Conservation (phyloP, 192 early-diverging fungal genomes). For the Haplosporangium gracile region DNA sequence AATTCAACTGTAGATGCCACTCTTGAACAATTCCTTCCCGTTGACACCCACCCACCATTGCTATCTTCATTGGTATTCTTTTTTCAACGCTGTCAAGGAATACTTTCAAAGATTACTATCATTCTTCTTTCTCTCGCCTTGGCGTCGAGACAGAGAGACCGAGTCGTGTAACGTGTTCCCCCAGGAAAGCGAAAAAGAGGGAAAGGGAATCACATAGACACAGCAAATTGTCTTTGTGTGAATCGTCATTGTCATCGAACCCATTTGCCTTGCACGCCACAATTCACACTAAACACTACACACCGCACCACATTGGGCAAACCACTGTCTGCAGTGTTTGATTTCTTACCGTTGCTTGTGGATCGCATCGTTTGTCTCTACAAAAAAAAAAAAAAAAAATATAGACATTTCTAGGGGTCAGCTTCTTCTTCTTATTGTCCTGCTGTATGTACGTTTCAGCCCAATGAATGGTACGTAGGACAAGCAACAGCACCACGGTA, state of each 20-base stretch:
- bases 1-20: too few relatives aligned
- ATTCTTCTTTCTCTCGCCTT: not conserved
- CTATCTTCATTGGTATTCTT: too few relatives aligned
- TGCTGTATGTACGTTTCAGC: not conserved
- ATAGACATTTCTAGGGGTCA: not conserved
- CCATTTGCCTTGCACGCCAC: not conserved
- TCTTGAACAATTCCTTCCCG: too few relatives aligned
- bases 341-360: slow-evolving; percentile 6
- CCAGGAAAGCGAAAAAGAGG: not conserved
- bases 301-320: too few relatives aligned
- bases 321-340: not conserved
- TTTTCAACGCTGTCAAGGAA: not conserved
- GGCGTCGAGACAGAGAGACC: not conserved
- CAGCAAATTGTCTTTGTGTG: not conserved
- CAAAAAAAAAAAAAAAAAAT: not conserved
- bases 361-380: slow-evolving; percentile 5
- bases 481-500: too few relatives aligned
- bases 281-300: not conserved
- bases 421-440: not conserved
- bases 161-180: not conserved
- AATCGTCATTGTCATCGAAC: too few relatives aligned
- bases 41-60: too few relatives aligned
- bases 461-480: not conserved
- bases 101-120: not conserved
- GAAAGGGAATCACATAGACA: not conserved